Percentiles rank a stretch among this genome's conserved stretches.
Evolutionary conservation across 768 basidiomycete species (phyloP).

Genomic region (Hypholoma fasciculare): DNA sequence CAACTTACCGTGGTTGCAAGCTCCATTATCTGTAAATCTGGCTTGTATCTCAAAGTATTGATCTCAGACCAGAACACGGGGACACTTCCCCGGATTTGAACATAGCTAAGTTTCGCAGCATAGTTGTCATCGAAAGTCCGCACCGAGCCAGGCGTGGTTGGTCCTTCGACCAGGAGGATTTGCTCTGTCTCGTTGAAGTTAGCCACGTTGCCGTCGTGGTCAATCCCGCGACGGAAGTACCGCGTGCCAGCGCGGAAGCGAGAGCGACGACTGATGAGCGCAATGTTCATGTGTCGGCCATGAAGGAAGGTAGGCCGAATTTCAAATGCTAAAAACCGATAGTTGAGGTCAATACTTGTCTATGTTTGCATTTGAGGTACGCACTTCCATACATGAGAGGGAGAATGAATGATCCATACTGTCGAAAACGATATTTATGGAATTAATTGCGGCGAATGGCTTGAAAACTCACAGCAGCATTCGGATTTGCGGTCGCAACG

Average conservation of each 20-base stretch:
- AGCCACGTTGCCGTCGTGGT: slow-evolving; percentile 85
- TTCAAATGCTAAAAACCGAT: slow-evolving; percentile 69
- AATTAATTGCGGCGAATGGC: background rate
- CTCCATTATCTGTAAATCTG: slow-evolving; percentile 96
- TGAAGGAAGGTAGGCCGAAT: slow-evolving; percentile 74
- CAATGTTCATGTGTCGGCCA: slow-evolving; percentile 76
- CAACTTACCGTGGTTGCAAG: slow-evolving; percentile 74
- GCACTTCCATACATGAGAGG: slow-evolving; percentile 94
- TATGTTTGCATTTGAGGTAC: slow-evolving; percentile 30
- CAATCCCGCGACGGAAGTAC: slow-evolving; percentile 94
- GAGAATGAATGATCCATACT: slow-evolving; percentile 89
- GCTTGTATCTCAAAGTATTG: slow-evolving; percentile 93
- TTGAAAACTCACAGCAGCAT: slow-evolving; percentile 49
- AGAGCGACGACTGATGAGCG: slow-evolving; percentile 90
- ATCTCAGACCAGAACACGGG: slow-evolving; percentile 97
- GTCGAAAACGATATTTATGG: background rate
- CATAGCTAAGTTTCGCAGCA: slow-evolving; percentile 75
- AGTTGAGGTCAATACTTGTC: background rate
- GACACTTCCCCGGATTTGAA: slow-evolving; percentile 92
- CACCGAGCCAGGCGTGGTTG: slow-evolving; percentile 38
- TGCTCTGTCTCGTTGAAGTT: slow-evolving; percentile 99
- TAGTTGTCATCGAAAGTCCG: slow-evolving; percentile 43
- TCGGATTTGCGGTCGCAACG: slow-evolving; percentile 39
- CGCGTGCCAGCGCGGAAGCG: slow-evolving; percentile 95
- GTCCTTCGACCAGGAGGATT: slow-evolving; percentile 74